Base-by-base conservation (phyloP, 2,329 filamentous ascomycete species). In the Geoglossum cookeanum region DNA sequence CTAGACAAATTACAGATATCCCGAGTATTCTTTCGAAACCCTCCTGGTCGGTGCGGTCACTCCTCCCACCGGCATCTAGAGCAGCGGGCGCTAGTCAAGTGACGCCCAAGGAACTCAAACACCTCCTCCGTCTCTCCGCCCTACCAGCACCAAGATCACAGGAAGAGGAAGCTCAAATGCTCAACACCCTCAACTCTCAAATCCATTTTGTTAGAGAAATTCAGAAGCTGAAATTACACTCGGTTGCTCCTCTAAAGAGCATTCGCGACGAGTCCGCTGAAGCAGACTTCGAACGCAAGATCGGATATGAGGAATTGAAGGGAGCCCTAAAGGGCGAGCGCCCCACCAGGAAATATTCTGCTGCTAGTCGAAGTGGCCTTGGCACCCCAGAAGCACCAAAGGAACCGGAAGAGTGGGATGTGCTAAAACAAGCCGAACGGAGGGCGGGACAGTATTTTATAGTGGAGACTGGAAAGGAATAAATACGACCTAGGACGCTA, bases 191-290 rank as follows among this genome's bases (percentile, higher is more conserved):
- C 1, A 77, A 83, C 56, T 81, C 85, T 35, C 92, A 98, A 67
- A 78, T 98, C 0, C 84, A 85, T 65, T 98, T 98, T 66, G 89
- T 97, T n/a, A 82, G 80, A 60, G 80, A 88, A 60, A 82, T 97
- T 22, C 90, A 94, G 65, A 73, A 76, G 49, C 83, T 95, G 54
- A 78, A 94, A 67, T 90, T 87, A 0, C 70, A 75, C 0, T 81
- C 78, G 3, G 74, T 96, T 0, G 75, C 81, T 58, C 90, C 92
- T 0, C 71, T 98, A 48, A 76, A 79, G 55, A 83, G 84, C 49
- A 84, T 97, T 58, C 80, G 87, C 56, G 91, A 97, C 67, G 90
- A 92, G 72, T 86, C 85, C 1, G 63, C 66, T 1, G 68, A 69
- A 11, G 79, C 78, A 0, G 64, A 77, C 30, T 66, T 70, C 42